Evolutionary conservation across 345 rosid genomes (phyloP).

Genomic region (Pugionium cornutum): DNA sequence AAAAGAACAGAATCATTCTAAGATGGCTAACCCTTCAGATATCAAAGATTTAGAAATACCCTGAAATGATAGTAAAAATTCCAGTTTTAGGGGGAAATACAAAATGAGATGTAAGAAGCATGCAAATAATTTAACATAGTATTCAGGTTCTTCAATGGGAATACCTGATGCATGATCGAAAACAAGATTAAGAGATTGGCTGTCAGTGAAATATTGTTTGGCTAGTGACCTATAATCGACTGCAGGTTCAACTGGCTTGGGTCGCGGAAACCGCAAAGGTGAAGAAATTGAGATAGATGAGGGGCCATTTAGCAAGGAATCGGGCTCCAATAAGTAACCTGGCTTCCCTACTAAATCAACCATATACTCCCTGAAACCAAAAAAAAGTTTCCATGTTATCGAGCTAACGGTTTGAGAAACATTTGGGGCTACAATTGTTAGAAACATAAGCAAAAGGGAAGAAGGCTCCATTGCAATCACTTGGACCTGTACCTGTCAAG

Average conservation of each 20-base stretch:
- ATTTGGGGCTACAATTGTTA: not conserved
- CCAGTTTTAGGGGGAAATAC: not conserved
- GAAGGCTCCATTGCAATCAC: constrained; percentile 9
- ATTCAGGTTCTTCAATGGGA: constrained; percentile 9
- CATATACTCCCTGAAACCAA: constrained; percentile 81
- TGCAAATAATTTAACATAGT: not conserved
- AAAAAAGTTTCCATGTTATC: constrained; percentile 25
- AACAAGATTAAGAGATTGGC: constrained; percentile 71
- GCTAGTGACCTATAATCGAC: constrained; percentile 84
- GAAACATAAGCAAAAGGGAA: constrained; percentile 11
- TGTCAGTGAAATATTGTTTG: constrained; percentile 82
- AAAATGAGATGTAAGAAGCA: constrained; percentile 13
- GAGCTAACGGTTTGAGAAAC: constrained; percentile 25
- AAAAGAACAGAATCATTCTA: constrained; percentile 9
- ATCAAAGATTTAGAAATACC: constrained; percentile 4
- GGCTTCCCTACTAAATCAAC: constrained; percentile 92
- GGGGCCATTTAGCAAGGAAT: constrained; percentile 95
- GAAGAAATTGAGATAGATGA: constrained; percentile 88
- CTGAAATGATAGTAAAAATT: not conserved
- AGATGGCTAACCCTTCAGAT: constrained; percentile 11
- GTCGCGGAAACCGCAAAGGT: constrained; percentile 89
- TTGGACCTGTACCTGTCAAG: constrained; percentile 66
- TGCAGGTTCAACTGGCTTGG: constrained; percentile 61
- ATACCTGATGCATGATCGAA: constrained; percentile 78
- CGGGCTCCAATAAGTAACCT: constrained; percentile 83